phyloP scores from a whole-genome alignment of 805 yeast genomes.

The Ogataea trehaloabstinens region DNA sequence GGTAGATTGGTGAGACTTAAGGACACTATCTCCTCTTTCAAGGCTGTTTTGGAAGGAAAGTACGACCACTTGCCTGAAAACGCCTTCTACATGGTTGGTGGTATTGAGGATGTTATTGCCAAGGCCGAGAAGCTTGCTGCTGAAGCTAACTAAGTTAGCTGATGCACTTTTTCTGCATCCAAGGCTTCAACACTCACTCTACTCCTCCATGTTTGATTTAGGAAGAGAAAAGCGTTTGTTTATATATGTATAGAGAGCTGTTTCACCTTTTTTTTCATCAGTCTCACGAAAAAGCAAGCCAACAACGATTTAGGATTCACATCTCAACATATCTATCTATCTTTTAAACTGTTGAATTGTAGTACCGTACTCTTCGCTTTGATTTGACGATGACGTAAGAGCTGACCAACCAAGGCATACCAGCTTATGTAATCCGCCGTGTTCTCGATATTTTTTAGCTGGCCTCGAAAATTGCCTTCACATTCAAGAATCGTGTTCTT shows the following conservation, averaged over 20 bases:
- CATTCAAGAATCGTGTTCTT: too few relatives aligned
- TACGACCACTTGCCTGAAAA: conserved; percentile 98
- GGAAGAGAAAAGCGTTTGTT: conserved; percentile 5
- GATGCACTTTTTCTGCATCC: conserved; percentile 5
- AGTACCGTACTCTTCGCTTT: too few relatives aligned
- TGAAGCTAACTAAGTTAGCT: conserved; percentile 61
- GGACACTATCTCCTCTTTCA: conserved; percentile 93
- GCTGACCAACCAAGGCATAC: too few relatives aligned
- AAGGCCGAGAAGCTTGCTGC: conserved; percentile 99
- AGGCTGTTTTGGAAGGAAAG: conserved; percentile 96
- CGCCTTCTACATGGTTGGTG: conserved; percentile 99
- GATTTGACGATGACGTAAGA: too few relatives aligned
- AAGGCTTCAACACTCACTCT: background rate
- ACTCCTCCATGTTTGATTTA: background rate
- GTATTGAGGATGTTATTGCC: conserved; percentile 97
- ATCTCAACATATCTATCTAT: conserved; percentile 8
- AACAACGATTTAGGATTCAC: conserved; percentile 6
- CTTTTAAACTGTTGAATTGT: too few relatives aligned
- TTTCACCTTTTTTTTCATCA: conserved; percentile 2
- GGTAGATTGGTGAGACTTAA: conserved; percentile 96
- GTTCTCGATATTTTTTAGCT: too few relatives aligned
- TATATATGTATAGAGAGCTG: conserved; percentile 17
- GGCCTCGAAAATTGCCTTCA: too few relatives aligned
- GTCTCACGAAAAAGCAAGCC: conserved; percentile 15
- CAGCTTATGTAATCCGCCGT: too few relatives aligned